Evolutionary conservation across 2,329 filamentous ascomycete species (phyloP).

Genomic region (Colletotrichum sp.): DNA sequence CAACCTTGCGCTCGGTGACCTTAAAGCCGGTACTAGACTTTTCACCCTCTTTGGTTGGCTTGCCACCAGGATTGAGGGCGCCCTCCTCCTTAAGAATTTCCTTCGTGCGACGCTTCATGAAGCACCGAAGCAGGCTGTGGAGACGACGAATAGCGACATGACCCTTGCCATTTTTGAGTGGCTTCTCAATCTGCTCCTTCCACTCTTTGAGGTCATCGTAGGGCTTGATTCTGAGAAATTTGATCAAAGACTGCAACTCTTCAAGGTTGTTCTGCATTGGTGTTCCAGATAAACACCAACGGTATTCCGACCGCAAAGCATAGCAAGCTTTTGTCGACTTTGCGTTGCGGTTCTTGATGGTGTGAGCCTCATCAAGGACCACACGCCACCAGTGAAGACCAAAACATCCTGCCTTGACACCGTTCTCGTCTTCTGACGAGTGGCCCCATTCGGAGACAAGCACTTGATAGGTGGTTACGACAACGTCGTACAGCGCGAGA

Average conservation of each 20-base stretch:
- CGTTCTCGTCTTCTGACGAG: slow-evolving; percentile 64
- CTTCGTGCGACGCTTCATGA: slow-evolving; percentile 99
- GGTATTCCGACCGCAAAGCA: slow-evolving; percentile 81
- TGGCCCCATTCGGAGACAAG: slow-evolving; percentile 87
- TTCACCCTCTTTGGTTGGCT: slow-evolving; percentile 49
- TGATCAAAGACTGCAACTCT: slow-evolving; percentile 91
- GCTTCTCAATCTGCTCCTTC: slow-evolving; percentile 89
- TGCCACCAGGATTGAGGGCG: slow-evolving; percentile 78
- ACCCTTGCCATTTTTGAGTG: slow-evolving; percentile 88
- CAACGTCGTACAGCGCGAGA: slow-evolving; percentile 86
- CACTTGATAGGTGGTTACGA: slow-evolving; percentile 97
- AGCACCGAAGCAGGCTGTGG: slow-evolving; percentile 84
- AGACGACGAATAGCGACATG: slow-evolving; percentile 87
- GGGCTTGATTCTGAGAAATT: slow-evolving; percentile 89
- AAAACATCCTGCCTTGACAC: slow-evolving; percentile 81
- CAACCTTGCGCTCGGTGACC: slow-evolving; percentile 88
- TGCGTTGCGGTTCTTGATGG: slow-evolving; percentile 97
- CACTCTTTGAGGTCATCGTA: slow-evolving; percentile 86
- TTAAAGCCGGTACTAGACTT: slow-evolving; percentile 75
- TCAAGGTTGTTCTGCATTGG: slow-evolving; percentile 99
- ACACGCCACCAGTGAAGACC: slow-evolving; percentile 94
- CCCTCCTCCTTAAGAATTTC: slow-evolving; percentile 92
- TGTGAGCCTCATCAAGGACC: slow-evolving; percentile 95
- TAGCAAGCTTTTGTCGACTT: slow-evolving; percentile 95
- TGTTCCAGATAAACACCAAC: slow-evolving; percentile 96